phyloP scores from a whole-genome alignment of 1,284 basidiomycete species.

The Crocinoboletus sp. region DNA sequence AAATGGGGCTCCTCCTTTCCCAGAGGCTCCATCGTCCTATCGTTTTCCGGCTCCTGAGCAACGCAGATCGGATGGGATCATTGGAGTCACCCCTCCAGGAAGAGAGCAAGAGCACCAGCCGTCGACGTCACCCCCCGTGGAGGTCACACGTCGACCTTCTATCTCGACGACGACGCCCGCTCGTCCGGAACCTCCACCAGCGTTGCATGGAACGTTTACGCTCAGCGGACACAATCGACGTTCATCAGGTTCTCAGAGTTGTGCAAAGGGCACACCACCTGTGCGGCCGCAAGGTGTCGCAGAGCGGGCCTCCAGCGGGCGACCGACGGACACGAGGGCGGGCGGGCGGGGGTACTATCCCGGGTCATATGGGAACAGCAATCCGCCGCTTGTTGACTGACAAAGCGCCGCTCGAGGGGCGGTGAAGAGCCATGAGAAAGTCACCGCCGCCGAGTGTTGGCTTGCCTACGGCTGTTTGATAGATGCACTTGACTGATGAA shows the following conservation, averaged over 20 bases:
- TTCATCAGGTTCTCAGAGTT: constrained; percentile 9
- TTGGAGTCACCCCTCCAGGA: constrained; percentile 21
- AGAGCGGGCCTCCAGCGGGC: constrained; percentile 17
- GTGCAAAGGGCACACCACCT: constrained; percentile 20
- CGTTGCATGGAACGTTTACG: constrained; percentile 21
- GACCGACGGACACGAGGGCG: constrained; percentile 22
- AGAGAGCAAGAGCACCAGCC: constrained; percentile 25
- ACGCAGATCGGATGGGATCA: constrained; percentile 22
- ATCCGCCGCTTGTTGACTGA: constrained; percentile 12
- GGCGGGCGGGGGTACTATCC: constrained; percentile 19
- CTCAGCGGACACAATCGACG: constrained; percentile 22
- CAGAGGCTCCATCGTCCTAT: constrained; percentile 25
- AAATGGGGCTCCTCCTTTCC: constrained; percentile 21
- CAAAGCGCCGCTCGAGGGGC: constrained; percentile 13
- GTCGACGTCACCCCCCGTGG: constrained; percentile 41
- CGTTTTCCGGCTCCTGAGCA: constrained; percentile 25
- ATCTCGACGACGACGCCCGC: constrained; percentile 38
- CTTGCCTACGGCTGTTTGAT: neutral
- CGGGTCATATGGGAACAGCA: constrained; percentile 21
- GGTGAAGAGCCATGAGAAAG: constrained; percentile 27
- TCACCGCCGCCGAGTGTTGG: constrained; percentile 1
- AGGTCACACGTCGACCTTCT: constrained; percentile 43
- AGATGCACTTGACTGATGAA: constrained; percentile 4
- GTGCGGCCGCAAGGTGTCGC: constrained; percentile 15
- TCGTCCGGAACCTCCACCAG: constrained; percentile 41